phyloP scores from a whole-genome alignment of 371 early-diverging fungal genomes.

The Haplosporangium sp. region DNA sequence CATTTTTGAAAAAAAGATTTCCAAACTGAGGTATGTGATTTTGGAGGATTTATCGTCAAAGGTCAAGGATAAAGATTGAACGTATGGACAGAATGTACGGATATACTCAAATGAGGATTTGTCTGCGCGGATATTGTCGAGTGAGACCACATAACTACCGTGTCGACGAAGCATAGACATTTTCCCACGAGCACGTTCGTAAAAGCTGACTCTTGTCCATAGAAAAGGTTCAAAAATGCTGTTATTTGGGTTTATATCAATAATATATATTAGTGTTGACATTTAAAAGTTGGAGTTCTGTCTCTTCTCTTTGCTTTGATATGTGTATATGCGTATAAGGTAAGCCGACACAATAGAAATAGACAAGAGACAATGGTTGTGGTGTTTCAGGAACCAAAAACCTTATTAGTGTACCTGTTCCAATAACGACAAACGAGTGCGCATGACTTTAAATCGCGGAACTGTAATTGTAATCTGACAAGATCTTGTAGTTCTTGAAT shows the following conservation, averaged over 20 bases:
- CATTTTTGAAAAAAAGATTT: constrained; percentile 20
- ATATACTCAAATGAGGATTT: constrained; percentile 17
- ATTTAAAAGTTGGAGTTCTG: too few species aligned
- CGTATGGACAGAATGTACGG: constrained; percentile 14
- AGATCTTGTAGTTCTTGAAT: constrained; percentile 58
- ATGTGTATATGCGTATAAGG: background rate
- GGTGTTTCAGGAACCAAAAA: too few species aligned
- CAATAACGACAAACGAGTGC: constrained; percentile 31
- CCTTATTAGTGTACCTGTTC: constrained; percentile 14
- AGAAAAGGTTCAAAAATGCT: constrained; percentile 21
- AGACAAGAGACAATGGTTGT: background rate
- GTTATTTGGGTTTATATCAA: background rate
- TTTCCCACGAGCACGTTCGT: constrained; percentile 9
- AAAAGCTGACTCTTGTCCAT: constrained; percentile 21
- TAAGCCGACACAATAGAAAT: background rate
- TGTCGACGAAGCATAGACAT: constrained; percentile 18
- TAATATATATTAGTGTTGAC: too few species aligned
- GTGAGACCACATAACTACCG: constrained; percentile 6
- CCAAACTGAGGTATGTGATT: constrained; percentile 21
- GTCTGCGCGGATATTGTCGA: constrained; percentile 18
- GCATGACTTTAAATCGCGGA: constrained; percentile 17
- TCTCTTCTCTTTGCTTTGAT: too few species aligned
- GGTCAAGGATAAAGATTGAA: constrained; percentile 6
- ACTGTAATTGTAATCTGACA: constrained; percentile 47
- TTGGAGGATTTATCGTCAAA: constrained; percentile 18